Evolutionary conservation across 1,284 basidiomycete species (phyloP).

Genomic region (Sporisorium exsertum): DNA sequence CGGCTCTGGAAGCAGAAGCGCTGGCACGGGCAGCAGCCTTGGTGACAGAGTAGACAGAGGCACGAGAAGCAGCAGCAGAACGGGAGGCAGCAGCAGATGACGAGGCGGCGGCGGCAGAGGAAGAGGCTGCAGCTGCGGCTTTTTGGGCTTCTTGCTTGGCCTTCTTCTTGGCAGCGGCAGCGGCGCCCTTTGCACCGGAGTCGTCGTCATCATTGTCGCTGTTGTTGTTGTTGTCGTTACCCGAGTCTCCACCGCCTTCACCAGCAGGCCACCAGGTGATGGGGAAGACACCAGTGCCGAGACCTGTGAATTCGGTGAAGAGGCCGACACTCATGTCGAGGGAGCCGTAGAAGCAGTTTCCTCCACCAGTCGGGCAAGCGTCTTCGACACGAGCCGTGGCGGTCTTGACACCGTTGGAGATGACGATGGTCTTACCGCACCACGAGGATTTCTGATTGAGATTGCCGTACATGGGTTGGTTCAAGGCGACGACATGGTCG

Average conservation of each 20-base stretch:
- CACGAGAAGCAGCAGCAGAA: conserved; percentile 45
- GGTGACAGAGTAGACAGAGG: conserved; percentile 46
- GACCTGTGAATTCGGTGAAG: conserved; percentile 54
- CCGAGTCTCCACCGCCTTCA: conserved; percentile 27
- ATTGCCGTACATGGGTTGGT: conserved; percentile 63
- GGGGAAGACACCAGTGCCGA: conserved; percentile 56
- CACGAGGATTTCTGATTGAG: conserved; percentile 47
- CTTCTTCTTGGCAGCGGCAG: conserved; percentile 34
- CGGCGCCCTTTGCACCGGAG: conserved; percentile 4
- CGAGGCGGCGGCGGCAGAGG: conserved; percentile 29
- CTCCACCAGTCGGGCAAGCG: conserved; percentile 60
- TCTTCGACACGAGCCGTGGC: conserved; percentile 55
- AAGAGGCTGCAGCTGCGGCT: conserved; percentile 31
- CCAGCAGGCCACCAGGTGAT: conserved; percentile 62
- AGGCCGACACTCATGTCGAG: conserved; percentile 64
- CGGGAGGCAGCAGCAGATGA: conserved; percentile 43
- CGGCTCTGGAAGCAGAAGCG: conserved; percentile 34
- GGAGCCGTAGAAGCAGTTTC: conserved; percentile 59
- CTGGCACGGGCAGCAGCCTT: conserved; percentile 48
- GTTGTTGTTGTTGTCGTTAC: conserved; percentile 17
- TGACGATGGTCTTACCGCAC: conserved; percentile 61
- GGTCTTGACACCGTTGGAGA: conserved; percentile 54
- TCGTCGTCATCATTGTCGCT: conserved; percentile 10
- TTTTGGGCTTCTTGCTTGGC: conserved; percentile 30
- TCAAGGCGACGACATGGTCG: conserved; percentile 61